These are phyloP conservation scores for Cutaneotrichosporon cavernicola DNA, from an alignment of 1,284 basidiomycete genomes.

Conservation along the genomic window DNA sequence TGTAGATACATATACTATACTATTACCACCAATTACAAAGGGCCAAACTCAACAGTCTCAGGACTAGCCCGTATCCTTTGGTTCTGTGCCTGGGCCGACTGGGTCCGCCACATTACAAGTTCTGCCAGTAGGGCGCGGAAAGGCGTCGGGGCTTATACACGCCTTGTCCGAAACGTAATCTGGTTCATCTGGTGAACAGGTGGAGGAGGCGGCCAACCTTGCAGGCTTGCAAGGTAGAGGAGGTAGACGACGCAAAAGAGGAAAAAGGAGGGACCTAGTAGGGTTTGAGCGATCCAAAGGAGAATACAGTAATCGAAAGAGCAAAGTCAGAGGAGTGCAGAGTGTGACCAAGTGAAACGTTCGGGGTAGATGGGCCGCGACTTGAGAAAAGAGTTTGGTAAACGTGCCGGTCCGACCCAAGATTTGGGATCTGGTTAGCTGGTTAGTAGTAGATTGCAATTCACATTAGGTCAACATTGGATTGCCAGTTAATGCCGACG, in stretches of 20 bases:
- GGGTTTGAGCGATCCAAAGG: not conserved
- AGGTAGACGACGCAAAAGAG: too few relatives aligned
- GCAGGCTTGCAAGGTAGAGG: too few relatives aligned
- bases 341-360: constrained; percentile 9
- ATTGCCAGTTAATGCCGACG: not conserved
- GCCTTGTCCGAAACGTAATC: not conserved
- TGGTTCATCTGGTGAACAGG: not conserved
- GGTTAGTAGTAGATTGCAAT: not conserved
- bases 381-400: not conserved
- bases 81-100: constrained; percentile 1
- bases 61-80: not conserved
- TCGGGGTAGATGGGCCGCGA: constrained; percentile 6
- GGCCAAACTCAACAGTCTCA: not conserved
- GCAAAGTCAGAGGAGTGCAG: not conserved
- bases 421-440: not conserved
- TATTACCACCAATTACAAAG: not conserved
- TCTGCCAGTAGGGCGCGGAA: not conserved
- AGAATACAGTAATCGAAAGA: not conserved
- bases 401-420: not conserved
- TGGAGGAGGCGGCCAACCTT: too few relatives aligned
- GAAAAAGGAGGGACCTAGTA: not conserved
- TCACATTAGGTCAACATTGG: not conserved
- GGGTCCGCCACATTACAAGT: not conserved
- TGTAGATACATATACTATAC: too few relatives aligned
- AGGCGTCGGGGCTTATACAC: not conserved